These are phyloP conservation scores for Pichia kluyveri DNA, from an alignment of 805 yeast species.

Conservation along the genomic window DNA sequence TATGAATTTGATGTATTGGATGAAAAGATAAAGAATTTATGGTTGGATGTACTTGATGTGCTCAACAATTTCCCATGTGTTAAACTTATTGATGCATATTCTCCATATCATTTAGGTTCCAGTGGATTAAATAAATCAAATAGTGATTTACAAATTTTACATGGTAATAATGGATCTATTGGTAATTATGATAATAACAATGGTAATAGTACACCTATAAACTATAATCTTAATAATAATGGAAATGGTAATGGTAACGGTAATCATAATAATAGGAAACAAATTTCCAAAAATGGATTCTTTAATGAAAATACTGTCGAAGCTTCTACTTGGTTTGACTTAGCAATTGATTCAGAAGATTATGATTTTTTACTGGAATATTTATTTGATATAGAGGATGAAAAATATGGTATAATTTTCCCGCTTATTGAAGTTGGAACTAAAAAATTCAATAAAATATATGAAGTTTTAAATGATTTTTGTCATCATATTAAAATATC, in stretches of 20 bases:
- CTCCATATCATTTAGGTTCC: background rate
- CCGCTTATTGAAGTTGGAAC: conserved; percentile 10
- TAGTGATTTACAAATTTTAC: too few relatives aligned
- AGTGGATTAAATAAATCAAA: too few relatives aligned
- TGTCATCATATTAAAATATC: conserved; percentile 4
- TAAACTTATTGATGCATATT: conserved; percentile 6
- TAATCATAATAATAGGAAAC: background rate
- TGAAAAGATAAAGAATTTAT: background rate
- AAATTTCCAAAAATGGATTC: background rate
- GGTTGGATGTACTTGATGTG: conserved; percentile 4
- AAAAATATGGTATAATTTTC: conserved; percentile 2
- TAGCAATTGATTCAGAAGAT: conserved; percentile 6
- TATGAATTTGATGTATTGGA: background rate
- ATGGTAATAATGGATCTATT: too few relatives aligned
- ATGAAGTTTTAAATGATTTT: conserved; percentile 6
- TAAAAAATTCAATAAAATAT: conserved; percentile 7
- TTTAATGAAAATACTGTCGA: background rate
- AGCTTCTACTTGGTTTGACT: conserved; percentile 1
- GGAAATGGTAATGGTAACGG: background rate
- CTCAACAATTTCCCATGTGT: conserved; percentile 5
- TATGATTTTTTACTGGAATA: conserved; percentile 9
- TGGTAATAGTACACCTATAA: too few relatives aligned
- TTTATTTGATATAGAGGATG: conserved; percentile 1
- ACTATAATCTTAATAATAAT: background rate
- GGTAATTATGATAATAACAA: too few relatives aligned